These are phyloP conservation scores for Kwoniella heveanensis DNA, from an alignment of 768 basidiomycete species.

Conservation along the genomic window DNA sequence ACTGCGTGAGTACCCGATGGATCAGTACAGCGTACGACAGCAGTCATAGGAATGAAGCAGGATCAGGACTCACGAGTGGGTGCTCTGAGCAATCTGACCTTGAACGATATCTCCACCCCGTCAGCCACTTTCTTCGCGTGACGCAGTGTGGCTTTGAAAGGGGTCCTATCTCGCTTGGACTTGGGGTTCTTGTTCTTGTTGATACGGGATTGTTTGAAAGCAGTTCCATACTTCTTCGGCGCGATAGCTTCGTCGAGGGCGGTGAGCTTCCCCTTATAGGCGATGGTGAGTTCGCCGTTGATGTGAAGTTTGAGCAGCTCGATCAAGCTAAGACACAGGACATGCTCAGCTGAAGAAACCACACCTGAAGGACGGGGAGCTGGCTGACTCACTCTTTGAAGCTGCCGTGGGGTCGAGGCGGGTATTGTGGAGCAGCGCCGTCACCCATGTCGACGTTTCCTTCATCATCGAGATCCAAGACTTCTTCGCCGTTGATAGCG, in stretches of 20 bases:
- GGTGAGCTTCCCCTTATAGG: slow-evolving; percentile 3
- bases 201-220: slow-evolving; percentile 17
- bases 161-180: slow-evolving; percentile 15
- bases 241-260: slow-evolving; percentile 33
- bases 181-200: slow-evolving; percentile 1
- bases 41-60: neutral
- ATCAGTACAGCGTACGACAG: too few species aligned
- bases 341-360: too few species aligned
- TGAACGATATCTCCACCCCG: slow-evolving; percentile 1
- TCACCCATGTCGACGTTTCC: slow-evolving; percentile 31
- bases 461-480: slow-evolving; percentile 26
- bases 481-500: slow-evolving; percentile 8
- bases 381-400: slow-evolving; percentile 64
- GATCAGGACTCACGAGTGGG: slow-evolving; percentile 7
- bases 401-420: slow-evolving; percentile 63
- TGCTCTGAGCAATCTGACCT: slow-evolving; percentile 13
- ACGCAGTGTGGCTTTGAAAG: slow-evolving; percentile 17
- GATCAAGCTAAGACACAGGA: too few species aligned
- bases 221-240: slow-evolving; percentile 15
- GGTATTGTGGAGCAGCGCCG: slow-evolving; percentile 28
- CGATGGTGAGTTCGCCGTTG: slow-evolving; percentile 59
- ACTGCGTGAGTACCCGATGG: neutral
- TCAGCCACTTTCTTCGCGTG: neutral
- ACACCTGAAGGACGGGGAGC: too few species aligned
- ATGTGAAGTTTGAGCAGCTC: slow-evolving; percentile 69